These are phyloP conservation scores for Yamadazyma atmosphaerica DNA, from an alignment of 1,139 yeast species.

Conservation along the genomic window DNA sequence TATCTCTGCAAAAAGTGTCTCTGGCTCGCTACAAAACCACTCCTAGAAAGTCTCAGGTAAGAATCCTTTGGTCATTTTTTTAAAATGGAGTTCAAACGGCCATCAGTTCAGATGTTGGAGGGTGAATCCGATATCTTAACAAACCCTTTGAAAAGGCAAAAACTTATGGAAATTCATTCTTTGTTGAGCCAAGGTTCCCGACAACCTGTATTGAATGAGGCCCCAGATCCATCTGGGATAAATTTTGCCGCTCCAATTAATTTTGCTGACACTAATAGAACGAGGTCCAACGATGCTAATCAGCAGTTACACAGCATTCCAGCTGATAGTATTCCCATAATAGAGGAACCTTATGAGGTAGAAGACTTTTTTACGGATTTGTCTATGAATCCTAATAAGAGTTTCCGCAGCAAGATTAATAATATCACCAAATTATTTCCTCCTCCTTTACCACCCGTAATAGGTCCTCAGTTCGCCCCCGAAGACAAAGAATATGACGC, in stretches of 20 bases:
- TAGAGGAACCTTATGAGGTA: conserved; percentile 30
- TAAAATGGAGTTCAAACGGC: not conserved
- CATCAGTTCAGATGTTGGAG: not conserved
- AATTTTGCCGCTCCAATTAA: too few species aligned
- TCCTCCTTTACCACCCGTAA: conserved; percentile 41
- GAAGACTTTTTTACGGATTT: conserved; percentile 40
- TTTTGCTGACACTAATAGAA: too few species aligned
- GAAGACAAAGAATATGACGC: not conserved
- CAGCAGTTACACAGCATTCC: conserved; percentile 27
- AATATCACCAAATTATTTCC: conserved; percentile 35
- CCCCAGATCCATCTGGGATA: too few species aligned
- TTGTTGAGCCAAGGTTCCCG: not conserved
- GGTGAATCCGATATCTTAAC: not conserved
- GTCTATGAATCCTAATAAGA: conserved; percentile 18
- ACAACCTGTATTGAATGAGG: not conserved
- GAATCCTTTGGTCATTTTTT: too few species aligned
- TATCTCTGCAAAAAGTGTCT: not conserved
- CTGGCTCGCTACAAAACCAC: too few species aligned
- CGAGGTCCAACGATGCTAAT: conserved; percentile 7
- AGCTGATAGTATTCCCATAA: conserved; percentile 36
- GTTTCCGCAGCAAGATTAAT: conserved; percentile 21
- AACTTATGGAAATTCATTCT: not conserved
- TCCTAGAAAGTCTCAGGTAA: not conserved
- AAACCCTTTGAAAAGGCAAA: conserved; percentile 1
- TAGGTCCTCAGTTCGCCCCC: not conserved